Evolutionary conservation across 2,329 filamentous ascomycete species (phyloP).

Genomic region (Trichoderma aggressivum): DNA sequence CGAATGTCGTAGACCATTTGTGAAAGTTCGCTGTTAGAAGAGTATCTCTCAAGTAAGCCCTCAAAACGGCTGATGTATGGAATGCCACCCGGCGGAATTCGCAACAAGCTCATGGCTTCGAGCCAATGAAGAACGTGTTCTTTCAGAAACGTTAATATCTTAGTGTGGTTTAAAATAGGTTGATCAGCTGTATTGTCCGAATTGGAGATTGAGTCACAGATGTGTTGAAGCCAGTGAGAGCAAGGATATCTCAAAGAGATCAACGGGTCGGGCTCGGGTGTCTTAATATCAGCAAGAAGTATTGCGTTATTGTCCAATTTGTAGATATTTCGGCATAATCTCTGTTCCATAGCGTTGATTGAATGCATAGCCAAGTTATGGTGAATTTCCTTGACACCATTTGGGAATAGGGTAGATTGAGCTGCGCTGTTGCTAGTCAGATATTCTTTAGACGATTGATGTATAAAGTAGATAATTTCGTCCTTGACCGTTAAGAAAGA

Average conservation of each 20-base stretch:
- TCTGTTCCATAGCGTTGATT: slow-evolving; percentile 22
- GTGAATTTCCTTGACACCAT: slow-evolving; percentile 28
- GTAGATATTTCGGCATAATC: slow-evolving; percentile 37
- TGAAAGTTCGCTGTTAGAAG: background rate
- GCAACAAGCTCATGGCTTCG: background rate
- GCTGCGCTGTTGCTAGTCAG: slow-evolving; percentile 27
- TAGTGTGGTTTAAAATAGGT: slow-evolving; percentile 16
- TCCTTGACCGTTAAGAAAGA: slow-evolving; percentile 38
- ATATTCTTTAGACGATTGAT: slow-evolving; percentile 45
- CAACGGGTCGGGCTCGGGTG: slow-evolving; percentile 21
- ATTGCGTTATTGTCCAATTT: slow-evolving; percentile 21
- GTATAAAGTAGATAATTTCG: slow-evolving; percentile 35
- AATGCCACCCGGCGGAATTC: slow-evolving; percentile 11
- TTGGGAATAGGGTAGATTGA: slow-evolving; percentile 31
- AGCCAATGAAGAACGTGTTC: slow-evolving; percentile 11
- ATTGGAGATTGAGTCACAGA: background rate
- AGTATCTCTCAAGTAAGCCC: background rate
- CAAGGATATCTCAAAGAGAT: slow-evolving; percentile 21
- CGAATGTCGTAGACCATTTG: slow-evolving; percentile 26
- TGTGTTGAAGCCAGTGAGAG: slow-evolving; percentile 24
- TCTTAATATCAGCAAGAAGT: slow-evolving; percentile 13
- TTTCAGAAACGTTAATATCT: background rate
- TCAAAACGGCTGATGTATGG: slow-evolving; percentile 11
- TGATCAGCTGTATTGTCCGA: background rate
- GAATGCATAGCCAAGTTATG: slow-evolving; percentile 33